Evolutionary conservation across 2,329 filamentous ascomycete genomes (phyloP), one percentile per base, ranked within the genome.

Genomic region (Colletotrichum godetiae): DNA sequence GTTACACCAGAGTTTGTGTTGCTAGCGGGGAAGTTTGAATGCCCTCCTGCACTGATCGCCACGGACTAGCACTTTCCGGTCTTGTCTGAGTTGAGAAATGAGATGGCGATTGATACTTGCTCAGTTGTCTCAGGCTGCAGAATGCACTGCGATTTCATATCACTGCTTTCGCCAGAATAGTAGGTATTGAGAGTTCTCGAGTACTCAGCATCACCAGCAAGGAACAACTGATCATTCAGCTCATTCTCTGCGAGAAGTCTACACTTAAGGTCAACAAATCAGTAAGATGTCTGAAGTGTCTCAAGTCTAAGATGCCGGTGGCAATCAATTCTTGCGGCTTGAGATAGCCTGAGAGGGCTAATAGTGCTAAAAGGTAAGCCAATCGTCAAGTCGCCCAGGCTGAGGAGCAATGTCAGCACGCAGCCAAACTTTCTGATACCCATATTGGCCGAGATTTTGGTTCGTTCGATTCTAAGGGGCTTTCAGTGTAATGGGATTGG

Each of bases 11-110:
- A 55, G 11, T 68, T 55, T 5, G 74, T 81, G 77, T 83, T 83
- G 72, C 80, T 76, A 5, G 81, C 75, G 1, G 79, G 72, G 35
- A 79, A 80, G 49, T 77, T 76, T 29, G 77, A 81, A 58, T 85
- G 82, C 5, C 84, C 82, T 27, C 84, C 83, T 24, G 80, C 79
- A 2, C 82, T 79, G 33, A 86, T 80, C n/a, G 82, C 84, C 70
- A 85, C 85, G 3, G 76, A 77, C 58, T 81, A 82, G 19, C 67
- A 69, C 6, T 27, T 52, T 8, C 67, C 59, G 4, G 15, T 42
- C 13, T 29, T 33, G 46, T 52, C 35, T 4, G 35, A 10, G n/a
- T 58, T 69, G 35, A 74, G 53, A 19, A 59, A 42, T 33, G 19
- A 60, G 37, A 74, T 42, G 0, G 58, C 67, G 19, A 27, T 57